Conservation (phyloP, 2,329 filamentous ascomycete species). For the Pestalotiopsis sp. region DNA sequence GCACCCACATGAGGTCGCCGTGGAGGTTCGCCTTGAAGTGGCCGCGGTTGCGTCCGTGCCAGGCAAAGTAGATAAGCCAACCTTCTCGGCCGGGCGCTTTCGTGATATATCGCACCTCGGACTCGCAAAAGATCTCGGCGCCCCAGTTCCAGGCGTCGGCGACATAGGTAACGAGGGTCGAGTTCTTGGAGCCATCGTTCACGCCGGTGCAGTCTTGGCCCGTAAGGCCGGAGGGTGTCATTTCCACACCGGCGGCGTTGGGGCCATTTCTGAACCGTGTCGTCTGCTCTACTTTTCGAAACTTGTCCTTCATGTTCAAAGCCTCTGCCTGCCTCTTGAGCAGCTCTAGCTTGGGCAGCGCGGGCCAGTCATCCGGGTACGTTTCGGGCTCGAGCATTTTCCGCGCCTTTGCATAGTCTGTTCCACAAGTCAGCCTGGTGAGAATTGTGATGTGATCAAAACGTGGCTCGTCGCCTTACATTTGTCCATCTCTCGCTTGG, state of each 20-base stretch:
- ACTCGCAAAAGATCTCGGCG: conserved; percentile 71
- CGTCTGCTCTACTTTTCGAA: conserved; percentile 60
- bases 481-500: conserved; percentile 40
- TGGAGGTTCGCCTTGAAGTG: conserved; percentile 57
- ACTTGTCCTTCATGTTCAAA: conserved; percentile 54
- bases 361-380: conserved; percentile 61
- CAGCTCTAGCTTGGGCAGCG: conserved; percentile 58
- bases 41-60: conserved; percentile 61
- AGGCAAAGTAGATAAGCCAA: conserved; percentile 67
- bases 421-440: background rate
- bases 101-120: conserved; percentile 65
- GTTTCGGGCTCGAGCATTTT: conserved; percentile 59
- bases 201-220: conserved; percentile 66
- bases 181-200: conserved; percentile 71
- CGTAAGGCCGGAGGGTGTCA: conserved; percentile 60
- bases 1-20: conserved; percentile 67
- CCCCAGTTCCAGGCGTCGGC: conserved; percentile 74
- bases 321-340: conserved; percentile 58
- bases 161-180: conserved; percentile 67
- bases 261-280: conserved; percentile 63
- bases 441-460: conserved; percentile 2
- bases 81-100: conserved; percentile 53
- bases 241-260: conserved; percentile 66
- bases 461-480: conserved; percentile 43
- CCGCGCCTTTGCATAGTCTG: conserved; percentile 60